These are phyloP conservation scores for Paraurostyla sp. DNA, from an alignment of 73 alveolate species.

Conservation along the genomic window DNA sequence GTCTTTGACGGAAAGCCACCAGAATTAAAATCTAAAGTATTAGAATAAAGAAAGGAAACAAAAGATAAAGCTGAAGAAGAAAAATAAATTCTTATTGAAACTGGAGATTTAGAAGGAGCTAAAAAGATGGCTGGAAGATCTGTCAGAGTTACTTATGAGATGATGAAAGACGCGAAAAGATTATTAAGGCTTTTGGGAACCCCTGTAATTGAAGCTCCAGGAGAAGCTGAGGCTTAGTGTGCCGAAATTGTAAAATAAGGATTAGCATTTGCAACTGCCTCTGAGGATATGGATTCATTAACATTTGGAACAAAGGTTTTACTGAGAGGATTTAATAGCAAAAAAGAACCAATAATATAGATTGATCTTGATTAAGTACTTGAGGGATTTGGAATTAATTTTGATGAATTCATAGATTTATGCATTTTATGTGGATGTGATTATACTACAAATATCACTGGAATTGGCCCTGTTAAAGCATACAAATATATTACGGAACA, in stretches of 20 bases:
- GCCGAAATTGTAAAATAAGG: slow-evolving; percentile 89
- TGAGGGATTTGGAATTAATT: slow-evolving; percentile 83
- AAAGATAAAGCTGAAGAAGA: slow-evolving; percentile 89
- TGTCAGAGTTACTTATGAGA: slow-evolving; percentile 83
- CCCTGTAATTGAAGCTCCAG: slow-evolving; percentile 93
- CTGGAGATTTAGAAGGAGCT: slow-evolving; percentile 87
- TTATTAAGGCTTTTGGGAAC: slow-evolving; percentile 75
- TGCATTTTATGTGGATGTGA: slow-evolving; percentile 95
- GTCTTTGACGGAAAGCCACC: slow-evolving; percentile 99
- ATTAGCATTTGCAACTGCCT: slow-evolving; percentile 91
- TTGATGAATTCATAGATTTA: slow-evolving; percentile 90
- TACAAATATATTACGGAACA: slow-evolving; percentile 79
- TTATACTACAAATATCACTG: slow-evolving; percentile 83
- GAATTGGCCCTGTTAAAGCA: slow-evolving; percentile 92
- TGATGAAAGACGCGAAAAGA: slow-evolving; percentile 93
- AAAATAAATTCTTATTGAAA: slow-evolving; percentile 79
- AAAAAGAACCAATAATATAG: slow-evolving; percentile 89
- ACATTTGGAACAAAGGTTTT: slow-evolving; percentile 92
- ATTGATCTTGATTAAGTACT: slow-evolving; percentile 84
- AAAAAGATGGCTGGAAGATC: slow-evolving; percentile 91
- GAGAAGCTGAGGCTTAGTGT: slow-evolving; percentile 98
- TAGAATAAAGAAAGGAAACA: slow-evolving; percentile 76
- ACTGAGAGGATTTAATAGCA: slow-evolving; percentile 89
- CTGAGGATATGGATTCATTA: slow-evolving; percentile 97
- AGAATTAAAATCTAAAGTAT: slow-evolving; percentile 83